Base-by-base conservation (phyloP, 2,329 filamentous ascomycete genomes). In the Aureobasidium namibiae region DNA sequence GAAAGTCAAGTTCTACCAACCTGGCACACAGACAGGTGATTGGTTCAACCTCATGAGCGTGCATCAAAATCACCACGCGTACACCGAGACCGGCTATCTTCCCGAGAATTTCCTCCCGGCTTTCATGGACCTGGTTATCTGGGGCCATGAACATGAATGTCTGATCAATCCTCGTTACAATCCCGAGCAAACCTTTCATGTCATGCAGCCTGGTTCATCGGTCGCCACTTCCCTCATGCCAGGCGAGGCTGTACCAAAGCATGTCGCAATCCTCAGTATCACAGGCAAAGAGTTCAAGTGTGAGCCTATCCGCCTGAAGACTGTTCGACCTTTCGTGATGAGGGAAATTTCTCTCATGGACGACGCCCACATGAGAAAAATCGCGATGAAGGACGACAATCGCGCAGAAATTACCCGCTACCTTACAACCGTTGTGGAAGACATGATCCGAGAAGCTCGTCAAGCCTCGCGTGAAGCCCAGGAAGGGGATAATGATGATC, bases 61-160 rank as follows among this genome's bases (percentile, higher is more conserved):
- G 2, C 94, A 99, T 69, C 94, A 99, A 69, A 99, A 99, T 66
- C 94, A 97, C 68, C 85, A 94, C 67, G 90, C 92, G 0, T 88
- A 96, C 68, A 95, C 90, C 0, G 84, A 92, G 18, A 97, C 92
- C 0, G 87, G 89, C n/a, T 97, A 96, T 68, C 80, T 99, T 0
- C 92, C 95, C 0, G 95, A 99, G 68, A 90, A 88, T 66, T 94
- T 96, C 67, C 78, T 99, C 0, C 95, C 94, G 0, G 86, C 90
- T 18, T 97, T 95, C 76, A 77, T 99, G 63, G 88, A 99, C 68
- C 79, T 99, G 4, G 84, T 99, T 0, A 82, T 99, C 53, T 99
- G 94, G 94, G 94, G 94, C 3, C 94, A 99, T 68, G 94, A 99
- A 73, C 94, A 99, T 69, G 92, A 99, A 72, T 99, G 94, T 69